Conservation (phyloP, 495 filamentous ascomycete genomes). For the Hypoxylon intermedium region DNA sequence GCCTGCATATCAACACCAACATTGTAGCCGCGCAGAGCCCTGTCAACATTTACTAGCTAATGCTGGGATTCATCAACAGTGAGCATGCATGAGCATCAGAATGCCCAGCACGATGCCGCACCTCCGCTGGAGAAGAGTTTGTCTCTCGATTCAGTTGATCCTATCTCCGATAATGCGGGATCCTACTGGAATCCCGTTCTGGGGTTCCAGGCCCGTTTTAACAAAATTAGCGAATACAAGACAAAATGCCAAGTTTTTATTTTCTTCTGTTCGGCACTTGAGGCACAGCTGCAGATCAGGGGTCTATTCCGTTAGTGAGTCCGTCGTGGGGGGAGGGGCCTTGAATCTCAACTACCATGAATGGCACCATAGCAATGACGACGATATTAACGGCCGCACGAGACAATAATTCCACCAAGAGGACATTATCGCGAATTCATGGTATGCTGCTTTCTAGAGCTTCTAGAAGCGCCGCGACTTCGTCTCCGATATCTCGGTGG, state of each 20-base stretch:
- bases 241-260: conserved; percentile 2
- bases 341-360: conserved; percentile 9
- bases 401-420: conserved; percentile 6
- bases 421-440: conserved; percentile 1
- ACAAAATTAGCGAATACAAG: conserved; percentile 7
- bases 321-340: background rate
- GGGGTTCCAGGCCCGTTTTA: conserved; percentile 13
- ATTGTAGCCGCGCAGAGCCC: background rate
- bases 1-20: conserved; percentile 11
- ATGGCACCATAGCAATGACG: conserved; percentile 18
- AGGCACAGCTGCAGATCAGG: conserved; percentile 24
- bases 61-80: conserved; percentile 13
- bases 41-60: too few species aligned
- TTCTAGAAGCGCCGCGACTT: conserved; percentile 36
- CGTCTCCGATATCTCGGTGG: conserved; percentile 5
- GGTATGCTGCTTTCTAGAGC: conserved; percentile 22
- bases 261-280: conserved; percentile 14
- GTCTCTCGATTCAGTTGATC: conserved; percentile 19
- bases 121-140: conserved; percentile 1
- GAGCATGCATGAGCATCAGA: background rate
- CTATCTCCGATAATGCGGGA: conserved; percentile 25
- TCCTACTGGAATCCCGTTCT: conserved; percentile 12
- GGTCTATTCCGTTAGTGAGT: conserved; percentile 20
- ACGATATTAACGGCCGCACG: background rate
- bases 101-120: conserved; percentile 4